Conservation (phyloP, 352 stramenopile genomes). For the Phytophthora pluvialis region DNA sequence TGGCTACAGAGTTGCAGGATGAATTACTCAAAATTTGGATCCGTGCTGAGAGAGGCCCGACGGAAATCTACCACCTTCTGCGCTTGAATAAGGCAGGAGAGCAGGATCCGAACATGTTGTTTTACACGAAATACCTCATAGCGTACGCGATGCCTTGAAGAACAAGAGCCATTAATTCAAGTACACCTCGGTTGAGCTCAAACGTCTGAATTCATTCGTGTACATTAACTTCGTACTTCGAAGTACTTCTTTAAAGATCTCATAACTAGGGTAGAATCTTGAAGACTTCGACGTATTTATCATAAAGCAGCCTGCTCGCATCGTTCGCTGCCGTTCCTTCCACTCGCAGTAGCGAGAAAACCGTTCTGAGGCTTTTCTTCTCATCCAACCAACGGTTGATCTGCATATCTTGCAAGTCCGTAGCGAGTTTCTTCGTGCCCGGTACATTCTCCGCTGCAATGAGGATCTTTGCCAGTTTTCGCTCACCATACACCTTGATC, state of each 20-base stretch:
- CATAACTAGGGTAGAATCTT: neutral
- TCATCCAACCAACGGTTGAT: neutral
- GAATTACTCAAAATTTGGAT: conserved; percentile 5
- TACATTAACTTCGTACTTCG: no score
- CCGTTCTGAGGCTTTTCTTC: neutral
- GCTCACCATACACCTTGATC: conserved; percentile 9
- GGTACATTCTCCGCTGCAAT: conserved; percentile 5
- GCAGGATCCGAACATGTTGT: conserved; percentile 1
- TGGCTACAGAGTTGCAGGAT: conserved; percentile 7
- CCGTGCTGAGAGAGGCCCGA: neutral
- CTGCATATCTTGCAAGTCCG: neutral
- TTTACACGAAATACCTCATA: neutral
- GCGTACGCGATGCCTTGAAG: no score
- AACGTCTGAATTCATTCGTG: no score
- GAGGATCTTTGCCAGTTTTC: conserved; percentile 9
- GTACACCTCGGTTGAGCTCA: no score
- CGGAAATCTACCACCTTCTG: neutral
- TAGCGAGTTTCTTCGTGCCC: conserved; percentile 3
- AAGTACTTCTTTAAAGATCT: no score
- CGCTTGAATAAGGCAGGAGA: neutral
- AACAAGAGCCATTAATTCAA: no score
- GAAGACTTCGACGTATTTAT: conserved; percentile 8
- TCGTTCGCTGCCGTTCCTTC: neutral
- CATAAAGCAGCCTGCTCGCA: conserved; percentile 3
- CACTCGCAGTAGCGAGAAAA: neutral